Evolutionary conservation across 768 basidiomycete species (phyloP).

Genomic region (Galerina marginata): DNA sequence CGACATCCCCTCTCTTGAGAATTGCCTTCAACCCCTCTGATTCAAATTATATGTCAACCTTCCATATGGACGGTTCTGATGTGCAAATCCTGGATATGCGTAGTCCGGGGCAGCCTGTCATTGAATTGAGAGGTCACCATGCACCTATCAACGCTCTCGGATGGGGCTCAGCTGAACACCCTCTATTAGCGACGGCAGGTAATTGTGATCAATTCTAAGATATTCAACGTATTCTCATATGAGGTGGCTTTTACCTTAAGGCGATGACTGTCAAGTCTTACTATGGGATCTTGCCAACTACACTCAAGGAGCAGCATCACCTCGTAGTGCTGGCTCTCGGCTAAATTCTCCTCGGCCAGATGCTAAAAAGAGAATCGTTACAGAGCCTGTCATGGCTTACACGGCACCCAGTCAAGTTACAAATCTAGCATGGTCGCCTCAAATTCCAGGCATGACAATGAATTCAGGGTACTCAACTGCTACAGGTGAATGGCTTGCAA

Average conservation of each 20-base stretch:
- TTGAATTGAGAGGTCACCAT: constrained; percentile 86
- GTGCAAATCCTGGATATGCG: constrained; percentile 97
- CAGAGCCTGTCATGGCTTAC: constrained; percentile 86
- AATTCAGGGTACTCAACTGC: constrained; percentile 74
- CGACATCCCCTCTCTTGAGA: constrained; percentile 80
- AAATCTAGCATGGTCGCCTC: constrained; percentile 89
- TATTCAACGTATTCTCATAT: neutral
- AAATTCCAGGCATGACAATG: constrained; percentile 78
- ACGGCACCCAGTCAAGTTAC: constrained; percentile 79
- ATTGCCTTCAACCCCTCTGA: constrained; percentile 92
- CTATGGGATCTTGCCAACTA: constrained; percentile 86
- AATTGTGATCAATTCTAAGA: constrained; percentile 26
- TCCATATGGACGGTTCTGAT: constrained; percentile 91
- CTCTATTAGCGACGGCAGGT: constrained; percentile 89
- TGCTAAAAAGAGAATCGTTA: constrained; percentile 73
- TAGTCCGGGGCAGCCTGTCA: constrained; percentile 92
- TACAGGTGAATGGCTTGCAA: constrained; percentile 86
- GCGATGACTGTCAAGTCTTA: constrained; percentile 93
- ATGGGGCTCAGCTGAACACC: constrained; percentile 87
- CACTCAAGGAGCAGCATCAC: constrained; percentile 67
- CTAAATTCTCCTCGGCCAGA: constrained; percentile 84
- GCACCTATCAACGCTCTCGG: constrained; percentile 85
- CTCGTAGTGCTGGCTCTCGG: constrained; percentile 72
- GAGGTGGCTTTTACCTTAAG: constrained; percentile 43
- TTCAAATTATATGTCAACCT: constrained; percentile 96